Percentiles rank a stretch among this genome's conserved stretches.
These are phyloP conservation scores for Podila epigama DNA, from an alignment of 192 early-diverging fungal species.

Conservation along the genomic window DNA sequence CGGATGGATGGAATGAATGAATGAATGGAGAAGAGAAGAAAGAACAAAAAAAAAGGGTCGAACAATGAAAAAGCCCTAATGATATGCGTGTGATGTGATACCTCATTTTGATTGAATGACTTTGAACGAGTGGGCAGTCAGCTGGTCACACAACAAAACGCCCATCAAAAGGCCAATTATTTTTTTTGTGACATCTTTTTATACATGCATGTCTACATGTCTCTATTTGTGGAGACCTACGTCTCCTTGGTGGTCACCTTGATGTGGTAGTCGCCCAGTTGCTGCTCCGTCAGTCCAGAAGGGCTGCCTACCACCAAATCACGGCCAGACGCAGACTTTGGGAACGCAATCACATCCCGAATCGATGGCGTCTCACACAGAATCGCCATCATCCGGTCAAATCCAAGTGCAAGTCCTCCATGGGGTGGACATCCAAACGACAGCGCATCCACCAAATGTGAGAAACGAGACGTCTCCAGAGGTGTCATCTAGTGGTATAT, in stretches of 20 bases:
- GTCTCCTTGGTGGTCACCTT: too few species aligned
- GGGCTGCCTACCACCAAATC: conserved; percentile 87
- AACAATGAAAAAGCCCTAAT: not conserved
- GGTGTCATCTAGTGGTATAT: conserved; percentile 62
- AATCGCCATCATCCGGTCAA: conserved; percentile 82
- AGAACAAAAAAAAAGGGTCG: not conserved
- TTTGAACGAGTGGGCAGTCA: not conserved
- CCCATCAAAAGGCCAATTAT: too few species aligned
- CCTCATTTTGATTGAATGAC: not conserved
- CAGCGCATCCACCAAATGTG: conserved; percentile 84
- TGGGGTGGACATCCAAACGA: conserved; percentile 89
- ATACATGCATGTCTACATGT: too few species aligned
- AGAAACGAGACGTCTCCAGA: conserved; percentile 67
- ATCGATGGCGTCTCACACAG: conserved; percentile 76
- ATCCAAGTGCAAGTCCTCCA: conserved; percentile 86
- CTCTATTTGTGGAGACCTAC: too few species aligned
- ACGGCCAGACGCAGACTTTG: conserved; percentile 80
- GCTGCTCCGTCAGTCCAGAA: conserved; percentile 59
- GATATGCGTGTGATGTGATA: not conserved
- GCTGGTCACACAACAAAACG: too few species aligned
- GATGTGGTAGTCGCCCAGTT: conserved; percentile 76
- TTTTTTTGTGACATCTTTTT: too few species aligned
- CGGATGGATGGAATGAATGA: not conserved
- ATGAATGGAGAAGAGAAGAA: not conserved
- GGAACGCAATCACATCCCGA: conserved; percentile 94